A percentile compares a stretch with the other conserved stretches of the same genome.
Conservation (phyloP, 2,329 filamentous ascomycete genomes). For the Pseudogymnoascus sp. region DNA sequence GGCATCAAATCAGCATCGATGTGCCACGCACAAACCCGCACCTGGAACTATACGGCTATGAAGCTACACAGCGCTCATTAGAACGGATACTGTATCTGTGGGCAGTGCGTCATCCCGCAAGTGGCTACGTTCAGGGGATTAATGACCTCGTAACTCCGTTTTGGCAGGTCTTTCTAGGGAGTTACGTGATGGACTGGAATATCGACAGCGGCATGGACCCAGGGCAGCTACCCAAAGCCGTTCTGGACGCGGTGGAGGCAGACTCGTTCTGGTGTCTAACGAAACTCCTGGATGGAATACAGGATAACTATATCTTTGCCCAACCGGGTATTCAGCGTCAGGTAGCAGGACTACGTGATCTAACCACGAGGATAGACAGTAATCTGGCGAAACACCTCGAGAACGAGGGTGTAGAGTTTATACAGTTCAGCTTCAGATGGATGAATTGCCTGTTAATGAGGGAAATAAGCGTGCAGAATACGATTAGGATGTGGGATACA, state of each 20-base stretch:
- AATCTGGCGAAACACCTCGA: slow-evolving; percentile 82
- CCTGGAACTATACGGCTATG: slow-evolving; percentile 88
- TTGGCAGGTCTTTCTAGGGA: slow-evolving; percentile 92
- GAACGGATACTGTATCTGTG: slow-evolving; percentile 95
- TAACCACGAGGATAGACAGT: slow-evolving; percentile 83
- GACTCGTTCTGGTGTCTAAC: slow-evolving; percentile 98
- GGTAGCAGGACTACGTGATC: slow-evolving; percentile 77
- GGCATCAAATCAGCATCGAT: slow-evolving; percentile 99
- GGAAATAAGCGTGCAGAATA: slow-evolving; percentile 93
- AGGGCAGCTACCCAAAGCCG: slow-evolving; percentile 80
- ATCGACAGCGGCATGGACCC: slow-evolving; percentile 96
- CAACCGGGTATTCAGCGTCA: slow-evolving; percentile 96
- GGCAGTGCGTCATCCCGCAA: slow-evolving; percentile 95
- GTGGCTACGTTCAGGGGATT: slow-evolving; percentile 96
- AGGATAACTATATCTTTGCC: slow-evolving; percentile 97
- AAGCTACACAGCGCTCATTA: slow-evolving; percentile 87
- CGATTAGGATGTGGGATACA: slow-evolving; percentile 98
- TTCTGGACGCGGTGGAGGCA: slow-evolving; percentile 92
- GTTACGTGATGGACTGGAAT: slow-evolving; percentile 89
- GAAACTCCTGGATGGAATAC: slow-evolving; percentile 95
- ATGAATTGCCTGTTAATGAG: slow-evolving; percentile 99
- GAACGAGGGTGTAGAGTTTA: slow-evolving; percentile 89
- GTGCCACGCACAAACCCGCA: slow-evolving; percentile 94
- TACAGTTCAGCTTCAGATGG: slow-evolving; percentile 98
- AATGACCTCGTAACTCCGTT: slow-evolving; percentile 97